phyloP scores from a whole-genome alignment of 352 stramenopile species.

The Phytophthora citricola region DNA sequence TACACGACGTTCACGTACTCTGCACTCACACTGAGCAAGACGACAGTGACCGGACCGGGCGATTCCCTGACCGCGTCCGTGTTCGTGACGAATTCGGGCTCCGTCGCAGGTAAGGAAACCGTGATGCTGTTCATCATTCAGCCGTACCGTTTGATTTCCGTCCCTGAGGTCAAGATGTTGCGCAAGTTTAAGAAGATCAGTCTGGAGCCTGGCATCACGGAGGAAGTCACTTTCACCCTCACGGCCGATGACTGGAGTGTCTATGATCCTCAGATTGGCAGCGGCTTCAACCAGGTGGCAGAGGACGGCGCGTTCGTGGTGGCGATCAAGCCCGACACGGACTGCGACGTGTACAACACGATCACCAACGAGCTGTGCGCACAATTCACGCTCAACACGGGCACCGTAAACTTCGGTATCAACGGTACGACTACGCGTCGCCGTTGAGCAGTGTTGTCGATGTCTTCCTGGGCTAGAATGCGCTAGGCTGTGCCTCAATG shows the following conservation, averaged over 20 bases:
- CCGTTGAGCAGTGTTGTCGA: slow-evolving; percentile 6
- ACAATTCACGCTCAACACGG: slow-evolving; percentile 50
- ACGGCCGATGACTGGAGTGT: slow-evolving; percentile 67
- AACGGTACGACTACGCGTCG: slow-evolving; percentile 31
- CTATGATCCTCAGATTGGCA: slow-evolving; percentile 65
- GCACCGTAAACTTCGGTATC: slow-evolving; percentile 34
- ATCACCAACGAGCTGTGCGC: slow-evolving; percentile 51
- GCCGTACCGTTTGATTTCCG: slow-evolving; percentile 60
- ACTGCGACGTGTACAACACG: slow-evolving; percentile 74
- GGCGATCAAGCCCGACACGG: slow-evolving; percentile 69
- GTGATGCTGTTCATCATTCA: slow-evolving; percentile 84
- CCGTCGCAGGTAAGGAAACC: slow-evolving; percentile 64
- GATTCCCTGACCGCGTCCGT: slow-evolving; percentile 53
- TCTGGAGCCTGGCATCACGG: slow-evolving; percentile 47
- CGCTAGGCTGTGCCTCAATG: not conserved
- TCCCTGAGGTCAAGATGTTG: slow-evolving; percentile 85
- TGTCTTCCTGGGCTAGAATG: not conserved
- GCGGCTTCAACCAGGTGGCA: slow-evolving; percentile 63
- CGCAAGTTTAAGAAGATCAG: slow-evolving; percentile 82
- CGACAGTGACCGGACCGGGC: slow-evolving; percentile 27
- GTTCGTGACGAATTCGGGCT: slow-evolving; percentile 77
- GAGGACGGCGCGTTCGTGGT: slow-evolving; percentile 78
- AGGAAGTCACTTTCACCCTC: slow-evolving; percentile 53
- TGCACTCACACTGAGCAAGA: slow-evolving; percentile 49
- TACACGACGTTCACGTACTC: slow-evolving; percentile 78